Evolutionary conservation across 2,329 filamentous ascomycete genomes (phyloP).

Genomic region (Domatiomyces catenatus): DNA sequence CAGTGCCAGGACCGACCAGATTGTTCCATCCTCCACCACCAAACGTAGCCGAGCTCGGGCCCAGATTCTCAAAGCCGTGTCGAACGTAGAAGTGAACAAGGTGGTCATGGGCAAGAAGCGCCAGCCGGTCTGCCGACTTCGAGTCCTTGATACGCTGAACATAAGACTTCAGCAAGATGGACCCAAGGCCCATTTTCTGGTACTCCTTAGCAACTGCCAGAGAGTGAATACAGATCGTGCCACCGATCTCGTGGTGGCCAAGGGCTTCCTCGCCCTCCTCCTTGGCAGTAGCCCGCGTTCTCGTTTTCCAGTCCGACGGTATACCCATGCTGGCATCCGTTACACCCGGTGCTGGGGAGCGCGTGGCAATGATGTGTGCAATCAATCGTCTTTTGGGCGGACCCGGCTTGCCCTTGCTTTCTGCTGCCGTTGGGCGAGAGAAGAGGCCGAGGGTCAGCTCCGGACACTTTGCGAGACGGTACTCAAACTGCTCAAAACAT

Average conservation of each 20-base stretch:
- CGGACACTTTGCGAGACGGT: conserved; percentile 58
- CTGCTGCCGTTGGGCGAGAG: conserved; percentile 41
- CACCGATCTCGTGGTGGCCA: conserved; percentile 58
- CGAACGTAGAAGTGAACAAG: conserved; percentile 60
- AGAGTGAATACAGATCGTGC: conserved; percentile 68
- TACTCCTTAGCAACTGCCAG: conserved; percentile 63
- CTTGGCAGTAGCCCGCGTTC: conserved; percentile 21
- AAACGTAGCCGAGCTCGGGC: conserved; percentile 54
- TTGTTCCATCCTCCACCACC: conserved; percentile 70
- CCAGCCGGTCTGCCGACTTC: conserved; percentile 54
- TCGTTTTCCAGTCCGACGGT: conserved; percentile 49
- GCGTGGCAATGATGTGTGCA: conserved; percentile 63
- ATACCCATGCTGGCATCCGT: conserved; percentile 64
- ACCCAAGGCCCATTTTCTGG: conserved; percentile 59
- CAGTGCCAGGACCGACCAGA: conserved; percentile 42
- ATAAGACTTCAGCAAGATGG: conserved; percentile 59
- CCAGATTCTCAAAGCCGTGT: conserved; percentile 56
- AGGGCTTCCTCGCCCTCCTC: conserved; percentile 28
- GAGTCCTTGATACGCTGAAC: conserved; percentile 59
- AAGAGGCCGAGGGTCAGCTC: conserved; percentile 70
- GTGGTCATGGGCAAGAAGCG: conserved; percentile 61
- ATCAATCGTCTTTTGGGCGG: conserved; percentile 45
- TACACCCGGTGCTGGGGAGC: conserved; percentile 46
- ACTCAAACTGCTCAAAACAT: conserved; percentile 45
- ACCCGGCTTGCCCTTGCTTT: conserved; percentile 36